Percentiles rank a stretch among this genome's conserved stretches.
Conservation (phyloP, 2,329 filamentous ascomycete species). For the Stagonosporopsis cucurbitacearum region DNA sequence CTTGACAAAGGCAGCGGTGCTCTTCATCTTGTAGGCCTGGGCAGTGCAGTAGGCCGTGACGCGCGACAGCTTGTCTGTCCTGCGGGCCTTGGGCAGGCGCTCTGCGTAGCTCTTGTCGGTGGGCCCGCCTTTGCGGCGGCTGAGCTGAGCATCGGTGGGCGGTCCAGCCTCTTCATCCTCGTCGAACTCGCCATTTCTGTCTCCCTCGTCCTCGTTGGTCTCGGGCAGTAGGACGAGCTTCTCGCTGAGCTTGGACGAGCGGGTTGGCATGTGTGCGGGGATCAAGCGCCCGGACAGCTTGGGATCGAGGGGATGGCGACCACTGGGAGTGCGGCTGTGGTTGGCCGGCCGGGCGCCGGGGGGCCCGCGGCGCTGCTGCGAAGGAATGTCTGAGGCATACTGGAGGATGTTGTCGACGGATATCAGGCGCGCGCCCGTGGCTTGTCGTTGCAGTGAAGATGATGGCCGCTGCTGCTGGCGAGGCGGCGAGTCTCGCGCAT, state of each 20-base stretch:
- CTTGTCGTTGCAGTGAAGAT: conserved; percentile 42
- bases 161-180: conserved; percentile 64
- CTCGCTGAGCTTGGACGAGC: conserved; percentile 93
- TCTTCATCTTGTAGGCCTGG: conserved; percentile 87
- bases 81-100: conserved; percentile 83
- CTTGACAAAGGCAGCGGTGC: conserved; percentile 86
- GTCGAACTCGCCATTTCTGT: conserved; percentile 62
- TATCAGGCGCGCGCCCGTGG: conserved; percentile 69
- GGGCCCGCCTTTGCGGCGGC: conserved; percentile 67
- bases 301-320: conserved; percentile 60
- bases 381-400: conserved; percentile 92
- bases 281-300: conserved; percentile 64
- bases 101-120: conserved; percentile 91
- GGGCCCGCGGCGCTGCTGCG: conserved; percentile 82
- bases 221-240: conserved; percentile 96
- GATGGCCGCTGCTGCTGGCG: conserved; percentile 33
- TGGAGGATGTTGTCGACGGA: conserved; percentile 93
- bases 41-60: conserved; percentile 97
- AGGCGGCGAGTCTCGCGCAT: conserved; percentile 58
- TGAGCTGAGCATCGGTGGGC: conserved; percentile 70
- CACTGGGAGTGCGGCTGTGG: conserved; percentile 57
- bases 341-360: conserved; percentile 60
- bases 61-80: conserved; percentile 85
- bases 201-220: conserved; percentile 62
- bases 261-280: conserved; percentile 72